phyloP scores from a whole-genome alignment of 192 early-diverging fungal species.

The Coemansia sp. region DNA sequence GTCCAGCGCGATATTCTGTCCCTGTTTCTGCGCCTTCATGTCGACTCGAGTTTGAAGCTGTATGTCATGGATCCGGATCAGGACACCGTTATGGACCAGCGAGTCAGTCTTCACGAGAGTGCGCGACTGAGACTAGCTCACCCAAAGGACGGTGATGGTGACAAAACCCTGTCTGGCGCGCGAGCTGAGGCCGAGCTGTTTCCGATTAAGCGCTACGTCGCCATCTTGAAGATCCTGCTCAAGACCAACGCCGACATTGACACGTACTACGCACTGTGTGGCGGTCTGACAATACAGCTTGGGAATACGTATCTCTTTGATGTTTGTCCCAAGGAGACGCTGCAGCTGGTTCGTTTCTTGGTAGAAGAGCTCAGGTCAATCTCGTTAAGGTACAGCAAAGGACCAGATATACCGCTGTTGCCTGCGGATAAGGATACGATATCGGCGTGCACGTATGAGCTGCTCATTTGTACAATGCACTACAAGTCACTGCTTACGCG shows the following conservation, averaged over 20 bases:
- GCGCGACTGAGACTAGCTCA: slow-evolving; percentile 34
- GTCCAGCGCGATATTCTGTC: slow-evolving; percentile 44
- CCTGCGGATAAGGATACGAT: slow-evolving; percentile 28
- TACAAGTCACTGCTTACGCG: slow-evolving; percentile 64
- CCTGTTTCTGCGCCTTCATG: slow-evolving; percentile 44
- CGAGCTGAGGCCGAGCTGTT: slow-evolving; percentile 28
- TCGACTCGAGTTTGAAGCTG: slow-evolving; percentile 44
- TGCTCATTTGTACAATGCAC: slow-evolving; percentile 45
- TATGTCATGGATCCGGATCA: slow-evolving; percentile 34
- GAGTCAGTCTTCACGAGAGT: slow-evolving; percentile 51
- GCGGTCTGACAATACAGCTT: slow-evolving; percentile 69
- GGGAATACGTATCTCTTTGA: slow-evolving; percentile 76
- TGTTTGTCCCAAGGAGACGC: slow-evolving; percentile 59
- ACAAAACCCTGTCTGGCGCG: background rate
- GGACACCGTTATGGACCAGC: slow-evolving; percentile 54
- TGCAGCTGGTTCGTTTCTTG: slow-evolving; percentile 63
- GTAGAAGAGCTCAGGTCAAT: slow-evolving; percentile 61
- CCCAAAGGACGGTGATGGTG: slow-evolving; percentile 1
- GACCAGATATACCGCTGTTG: slow-evolving; percentile 22
- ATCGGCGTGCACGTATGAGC: slow-evolving; percentile 25
- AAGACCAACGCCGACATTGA: slow-evolving; percentile 71
- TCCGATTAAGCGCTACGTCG: slow-evolving; percentile 64
- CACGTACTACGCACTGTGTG: slow-evolving; percentile 70
- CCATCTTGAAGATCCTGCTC: slow-evolving; percentile 61
- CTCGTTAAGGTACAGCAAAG: slow-evolving; percentile 21